These are phyloP conservation scores for Annulohypoxylon stygium DNA, from an alignment of 495 filamentous ascomycete species.

Conservation along the genomic window DNA sequence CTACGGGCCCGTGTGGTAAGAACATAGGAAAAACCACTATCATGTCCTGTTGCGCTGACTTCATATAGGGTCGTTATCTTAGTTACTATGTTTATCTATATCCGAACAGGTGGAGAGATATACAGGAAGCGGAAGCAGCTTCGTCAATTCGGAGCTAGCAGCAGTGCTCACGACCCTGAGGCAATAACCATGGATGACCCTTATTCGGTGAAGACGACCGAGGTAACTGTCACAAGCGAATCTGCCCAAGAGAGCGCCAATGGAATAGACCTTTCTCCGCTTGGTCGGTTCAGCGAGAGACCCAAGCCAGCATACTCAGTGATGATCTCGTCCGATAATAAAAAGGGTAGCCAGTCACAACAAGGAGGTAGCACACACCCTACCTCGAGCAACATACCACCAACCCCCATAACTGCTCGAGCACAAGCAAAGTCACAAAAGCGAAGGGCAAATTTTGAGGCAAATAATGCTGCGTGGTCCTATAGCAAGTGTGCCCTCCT, in stretches of 20 bases:
- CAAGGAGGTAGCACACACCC: conserved; percentile 35
- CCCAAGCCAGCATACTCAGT: conserved; percentile 59
- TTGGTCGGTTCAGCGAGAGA: conserved; percentile 42
- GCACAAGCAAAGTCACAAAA: conserved; percentile 45
- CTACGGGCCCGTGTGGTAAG: conserved; percentile 86
- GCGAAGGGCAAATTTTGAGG: conserved; percentile 50
- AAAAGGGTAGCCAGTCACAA: conserved; percentile 42
- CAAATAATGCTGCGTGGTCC: conserved; percentile 73
- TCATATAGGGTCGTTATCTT: conserved; percentile 69
- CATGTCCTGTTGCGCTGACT: conserved; percentile 27
- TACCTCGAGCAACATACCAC: conserved; percentile 37
- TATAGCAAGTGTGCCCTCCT: conserved; percentile 87
- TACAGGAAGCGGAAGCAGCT: conserved; percentile 67
- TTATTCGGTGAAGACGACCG: conserved; percentile 69
- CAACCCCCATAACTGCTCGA: conserved; percentile 26
- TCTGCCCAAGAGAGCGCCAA: conserved; percentile 37
- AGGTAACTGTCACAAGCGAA: conserved; percentile 65
- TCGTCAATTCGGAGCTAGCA: conserved; percentile 56
- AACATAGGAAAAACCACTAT: not conserved
- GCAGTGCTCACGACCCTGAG: conserved; percentile 58
- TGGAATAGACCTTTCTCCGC: conserved; percentile 44
- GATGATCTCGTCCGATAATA: conserved; percentile 58
- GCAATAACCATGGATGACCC: conserved; percentile 61
- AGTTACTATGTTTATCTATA: conserved; percentile 79
- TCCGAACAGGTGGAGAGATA: conserved; percentile 77